Percentiles rank a stretch among this genome's conserved stretches.
These are phyloP conservation scores for Penicillium nordicum DNA, from an alignment of 2,329 filamentous ascomycete genomes.

Conservation along the genomic window DNA sequence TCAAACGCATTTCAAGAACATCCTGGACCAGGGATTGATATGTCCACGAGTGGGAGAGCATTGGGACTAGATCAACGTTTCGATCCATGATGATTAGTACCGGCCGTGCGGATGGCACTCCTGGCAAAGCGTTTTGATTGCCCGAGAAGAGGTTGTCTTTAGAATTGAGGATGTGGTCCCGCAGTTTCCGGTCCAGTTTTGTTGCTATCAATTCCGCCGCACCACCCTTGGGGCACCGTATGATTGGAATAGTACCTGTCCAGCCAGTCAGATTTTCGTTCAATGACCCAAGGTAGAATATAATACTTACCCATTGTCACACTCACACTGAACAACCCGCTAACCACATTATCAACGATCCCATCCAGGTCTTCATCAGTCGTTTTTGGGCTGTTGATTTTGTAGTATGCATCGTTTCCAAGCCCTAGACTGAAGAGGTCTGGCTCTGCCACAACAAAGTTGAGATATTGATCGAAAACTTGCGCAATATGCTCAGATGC, in stretches of 20 bases:
- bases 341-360: conserved; percentile 87
- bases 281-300: not conserved
- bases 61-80: conserved; percentile 91
- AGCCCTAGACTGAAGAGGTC: conserved; percentile 93
- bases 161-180: conserved; percentile 94
- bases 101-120: conserved; percentile 71
- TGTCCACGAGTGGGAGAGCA: conserved; percentile 96
- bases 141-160: conserved; percentile 93
- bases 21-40: conserved; percentile 83
- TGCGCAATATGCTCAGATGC: conserved; percentile 89
- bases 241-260: conserved; percentile 84
- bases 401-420: conserved; percentile 91
- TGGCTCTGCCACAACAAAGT: conserved; percentile 93
- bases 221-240: conserved; percentile 86
- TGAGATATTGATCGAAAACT: conserved; percentile 93
- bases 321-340: conserved; percentile 92
- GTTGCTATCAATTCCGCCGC: conserved; percentile 92
- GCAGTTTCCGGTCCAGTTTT: conserved; percentile 89
- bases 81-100: conserved; percentile 92
- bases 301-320: conserved; percentile 81
- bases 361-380: conserved; percentile 85
- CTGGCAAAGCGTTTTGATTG: conserved; percentile 57
- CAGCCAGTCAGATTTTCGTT: conserved; percentile 5
- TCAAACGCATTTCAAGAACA: conserved; percentile 75
- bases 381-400: conserved; percentile 89